These are phyloP conservation scores for Conringia planisiliqua DNA, from an alignment of 345 rosid genomes.

Conservation along the genomic window DNA sequence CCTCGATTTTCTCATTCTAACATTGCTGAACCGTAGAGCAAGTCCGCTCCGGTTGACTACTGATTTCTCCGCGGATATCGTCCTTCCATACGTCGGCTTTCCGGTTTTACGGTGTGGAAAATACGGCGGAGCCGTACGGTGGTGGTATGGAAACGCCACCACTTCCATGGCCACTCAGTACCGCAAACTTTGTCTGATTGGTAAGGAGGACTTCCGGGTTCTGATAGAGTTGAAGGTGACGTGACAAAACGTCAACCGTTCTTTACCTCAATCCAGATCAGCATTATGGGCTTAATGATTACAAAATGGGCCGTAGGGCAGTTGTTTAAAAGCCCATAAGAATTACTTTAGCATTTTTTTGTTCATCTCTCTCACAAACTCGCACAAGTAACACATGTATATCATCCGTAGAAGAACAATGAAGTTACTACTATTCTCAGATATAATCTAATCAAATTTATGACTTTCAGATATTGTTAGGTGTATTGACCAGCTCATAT, in stretches of 20 bases:
- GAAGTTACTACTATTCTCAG: neutral
- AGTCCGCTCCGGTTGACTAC: neutral
- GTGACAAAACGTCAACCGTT: constrained; percentile 6
- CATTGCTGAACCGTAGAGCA: constrained; percentile 20
- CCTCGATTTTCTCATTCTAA: neutral
- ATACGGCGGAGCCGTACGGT: constrained; percentile 11
- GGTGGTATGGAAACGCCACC: constrained; percentile 26
- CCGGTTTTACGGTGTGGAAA: neutral
- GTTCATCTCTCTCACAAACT: neutral
- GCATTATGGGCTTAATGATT: neutral
- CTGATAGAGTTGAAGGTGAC: constrained; percentile 14
- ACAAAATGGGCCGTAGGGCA: neutral
- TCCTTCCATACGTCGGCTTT: too few relatives aligned
- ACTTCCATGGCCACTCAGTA: constrained; percentile 26
- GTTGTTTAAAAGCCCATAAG: neutral
- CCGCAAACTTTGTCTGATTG: neutral
- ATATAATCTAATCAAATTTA: neutral
- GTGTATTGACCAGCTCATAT: neutral
- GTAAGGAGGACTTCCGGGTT: neutral
- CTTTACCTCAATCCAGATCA: neutral
- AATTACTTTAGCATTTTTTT: too few relatives aligned
- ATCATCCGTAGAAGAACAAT: neutral
- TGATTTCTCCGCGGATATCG: too few relatives aligned
- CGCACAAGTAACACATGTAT: neutral
- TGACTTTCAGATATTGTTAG: neutral